Evolutionary conservation across 495 filamentous ascomycete species (phyloP).

Genomic region (Neurospora discreta): DNA sequence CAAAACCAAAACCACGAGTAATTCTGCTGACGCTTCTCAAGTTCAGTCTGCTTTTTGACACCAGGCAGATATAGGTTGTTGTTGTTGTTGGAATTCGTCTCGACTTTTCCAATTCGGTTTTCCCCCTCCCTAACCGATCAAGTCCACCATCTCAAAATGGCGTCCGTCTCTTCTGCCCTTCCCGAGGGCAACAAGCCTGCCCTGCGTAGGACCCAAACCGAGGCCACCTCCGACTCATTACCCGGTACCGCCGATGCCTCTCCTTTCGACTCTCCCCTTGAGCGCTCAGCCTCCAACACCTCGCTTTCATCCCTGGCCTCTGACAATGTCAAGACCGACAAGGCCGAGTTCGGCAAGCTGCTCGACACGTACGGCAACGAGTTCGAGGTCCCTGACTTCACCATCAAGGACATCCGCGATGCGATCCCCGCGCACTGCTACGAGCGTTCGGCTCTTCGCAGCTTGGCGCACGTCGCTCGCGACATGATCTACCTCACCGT

Average conservation of each 20-base stretch:
- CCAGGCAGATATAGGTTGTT: background rate
- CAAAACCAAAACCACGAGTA: background rate
- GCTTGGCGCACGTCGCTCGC: constrained; percentile 57
- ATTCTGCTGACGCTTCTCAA: background rate
- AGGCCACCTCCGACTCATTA: constrained; percentile 40
- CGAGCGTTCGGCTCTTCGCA: constrained; percentile 52
- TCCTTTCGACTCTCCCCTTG: constrained; percentile 52
- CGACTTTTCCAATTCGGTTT: background rate
- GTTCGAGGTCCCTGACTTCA: constrained; percentile 64
- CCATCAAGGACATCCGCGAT: constrained; percentile 69
- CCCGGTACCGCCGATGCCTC: constrained; percentile 51
- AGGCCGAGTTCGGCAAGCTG: constrained; percentile 40
- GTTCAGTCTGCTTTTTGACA: background rate
- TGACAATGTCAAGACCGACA: constrained; percentile 21
- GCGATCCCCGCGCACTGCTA: constrained; percentile 79
- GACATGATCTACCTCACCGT: constrained; percentile 51
- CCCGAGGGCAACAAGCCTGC: constrained; percentile 27
- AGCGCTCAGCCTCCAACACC: constrained; percentile 71
- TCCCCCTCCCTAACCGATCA: background rate
- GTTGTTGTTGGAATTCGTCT: background rate
- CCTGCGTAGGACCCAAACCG: constrained; percentile 28
- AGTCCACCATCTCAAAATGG: constrained; percentile 19
- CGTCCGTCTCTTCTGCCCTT: constrained; percentile 25
- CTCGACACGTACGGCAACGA: constrained; percentile 64
- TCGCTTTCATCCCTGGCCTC: constrained; percentile 85